These are phyloP conservation scores for Boletus calvinii DNA, from an alignment of 1,284 basidiomycete genomes.

Conservation along the genomic window DNA sequence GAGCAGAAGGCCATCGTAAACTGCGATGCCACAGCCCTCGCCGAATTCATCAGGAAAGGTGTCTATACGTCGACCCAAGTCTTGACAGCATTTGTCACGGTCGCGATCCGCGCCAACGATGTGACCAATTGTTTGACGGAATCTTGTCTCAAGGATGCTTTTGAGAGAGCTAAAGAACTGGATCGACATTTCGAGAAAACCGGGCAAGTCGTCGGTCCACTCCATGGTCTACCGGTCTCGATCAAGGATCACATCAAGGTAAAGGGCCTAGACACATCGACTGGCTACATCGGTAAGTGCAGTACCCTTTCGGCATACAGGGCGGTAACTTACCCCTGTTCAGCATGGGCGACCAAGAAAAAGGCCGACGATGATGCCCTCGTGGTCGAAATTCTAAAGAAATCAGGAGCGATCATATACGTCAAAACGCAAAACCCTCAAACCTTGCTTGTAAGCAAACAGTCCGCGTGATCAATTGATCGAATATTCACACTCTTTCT, in stretches of 20 bases:
- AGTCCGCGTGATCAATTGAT: background rate
- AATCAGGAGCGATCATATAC: constrained; percentile 56
- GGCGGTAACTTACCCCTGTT: background rate
- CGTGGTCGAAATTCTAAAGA: constrained; percentile 46
- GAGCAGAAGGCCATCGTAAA: constrained; percentile 30
- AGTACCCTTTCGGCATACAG: background rate
- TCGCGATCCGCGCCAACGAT: constrained; percentile 31
- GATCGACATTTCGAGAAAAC: constrained; percentile 48
- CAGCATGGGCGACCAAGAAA: constrained; percentile 46
- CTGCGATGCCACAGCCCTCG: constrained; percentile 29
- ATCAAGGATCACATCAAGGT: constrained; percentile 56
- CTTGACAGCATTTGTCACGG: constrained; percentile 29
- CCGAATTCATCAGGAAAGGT: constrained; percentile 22
- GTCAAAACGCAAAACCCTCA: constrained; percentile 60
- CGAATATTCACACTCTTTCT: constrained; percentile 16
- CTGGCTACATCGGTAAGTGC: constrained; percentile 44
- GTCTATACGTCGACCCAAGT: constrained; percentile 29
- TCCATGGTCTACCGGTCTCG: constrained; percentile 59
- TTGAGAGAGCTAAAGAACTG: constrained; percentile 49
- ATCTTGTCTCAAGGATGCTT: constrained; percentile 52
- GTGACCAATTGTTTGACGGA: constrained; percentile 57
- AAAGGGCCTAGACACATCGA: constrained; percentile 47
- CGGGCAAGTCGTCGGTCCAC: constrained; percentile 52
- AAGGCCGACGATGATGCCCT: constrained; percentile 44
- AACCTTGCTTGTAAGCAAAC: constrained; percentile 41